Conservation (phyloP, 2,329 filamentous ascomycete species). For the Sphaerulina vaccinii region DNA sequence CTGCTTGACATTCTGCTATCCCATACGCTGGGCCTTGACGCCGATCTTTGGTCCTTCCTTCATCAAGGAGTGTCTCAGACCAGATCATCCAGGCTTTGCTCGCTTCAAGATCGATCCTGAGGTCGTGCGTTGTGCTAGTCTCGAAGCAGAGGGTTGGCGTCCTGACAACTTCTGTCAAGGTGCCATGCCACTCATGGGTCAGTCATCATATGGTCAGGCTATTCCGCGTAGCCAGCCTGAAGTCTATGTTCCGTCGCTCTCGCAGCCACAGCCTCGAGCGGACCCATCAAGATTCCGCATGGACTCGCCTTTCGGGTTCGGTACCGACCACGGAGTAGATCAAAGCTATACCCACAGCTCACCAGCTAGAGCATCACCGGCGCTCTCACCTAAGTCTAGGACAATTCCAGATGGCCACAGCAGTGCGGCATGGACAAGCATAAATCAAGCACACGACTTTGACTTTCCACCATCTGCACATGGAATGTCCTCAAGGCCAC, state of each 20-base stretch:
- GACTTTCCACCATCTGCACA: not conserved
- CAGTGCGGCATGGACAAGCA: not conserved
- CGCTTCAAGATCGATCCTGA: conserved; percentile 43
- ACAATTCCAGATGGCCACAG: not conserved
- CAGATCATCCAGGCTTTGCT: conserved; percentile 59
- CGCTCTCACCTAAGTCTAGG: conserved; percentile 35
- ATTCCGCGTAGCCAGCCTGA: conserved; percentile 15
- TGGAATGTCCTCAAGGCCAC: conserved; percentile 14
- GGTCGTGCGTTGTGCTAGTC: conserved; percentile 40
- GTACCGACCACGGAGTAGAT: conserved; percentile 14
- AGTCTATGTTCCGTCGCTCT: not conserved
- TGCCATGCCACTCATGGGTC: conserved; percentile 1
- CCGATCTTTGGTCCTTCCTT: conserved; percentile 88
- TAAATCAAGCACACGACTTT: not conserved
- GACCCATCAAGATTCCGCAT: conserved; percentile 24
- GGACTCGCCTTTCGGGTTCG: conserved; percentile 30
- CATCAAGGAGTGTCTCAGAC: conserved; percentile 65
- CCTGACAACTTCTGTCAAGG: not conserved
- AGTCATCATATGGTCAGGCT: conserved; percentile 4
- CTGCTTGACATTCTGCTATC: conserved; percentile 83
- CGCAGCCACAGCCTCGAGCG: not conserved
- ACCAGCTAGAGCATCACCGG: conserved; percentile 22
- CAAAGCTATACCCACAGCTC: conserved; percentile 18
- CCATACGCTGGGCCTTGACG: conserved; percentile 80
- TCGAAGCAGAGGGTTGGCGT: conserved; percentile 41